These are phyloP conservation scores for Oryza nivara DNA, from an alignment of 176 grass and related monocot species.

Conservation along the genomic window DNA sequence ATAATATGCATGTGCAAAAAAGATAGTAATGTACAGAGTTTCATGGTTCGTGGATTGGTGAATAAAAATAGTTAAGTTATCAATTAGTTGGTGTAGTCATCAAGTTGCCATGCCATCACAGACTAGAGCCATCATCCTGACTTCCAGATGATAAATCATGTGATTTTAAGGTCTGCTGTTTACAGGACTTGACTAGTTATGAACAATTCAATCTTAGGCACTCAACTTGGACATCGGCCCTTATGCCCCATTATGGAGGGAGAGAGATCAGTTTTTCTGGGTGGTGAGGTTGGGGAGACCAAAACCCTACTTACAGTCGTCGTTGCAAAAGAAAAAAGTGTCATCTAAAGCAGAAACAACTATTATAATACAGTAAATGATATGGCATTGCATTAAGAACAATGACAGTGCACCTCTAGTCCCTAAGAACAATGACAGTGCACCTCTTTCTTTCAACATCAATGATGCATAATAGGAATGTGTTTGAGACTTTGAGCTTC, in stretches of 20 bases:
- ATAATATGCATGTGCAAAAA: not conserved
- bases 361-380: not conserved
- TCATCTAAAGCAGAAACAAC: not conserved
- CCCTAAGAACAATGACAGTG: not conserved
- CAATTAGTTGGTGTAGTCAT: too few relatives aligned
- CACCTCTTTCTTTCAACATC: not conserved
- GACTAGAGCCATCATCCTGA: not conserved
- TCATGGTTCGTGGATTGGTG: too few relatives aligned
- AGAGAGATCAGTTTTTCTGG: not conserved
- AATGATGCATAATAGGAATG: not conserved
- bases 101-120: not conserved
- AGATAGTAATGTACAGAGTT: not conserved
- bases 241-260: not conserved
- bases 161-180: not conserved
- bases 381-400: not conserved
- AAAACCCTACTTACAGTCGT: not conserved
- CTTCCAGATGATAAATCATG: too few relatives aligned
- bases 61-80: not conserved
- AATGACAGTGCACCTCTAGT: not conserved
- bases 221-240: not conserved
- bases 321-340: not conserved
- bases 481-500: not conserved
- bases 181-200: not conserved
- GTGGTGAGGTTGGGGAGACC: not conserved
- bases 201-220: not conserved